Evolutionary conservation across 164 flowering plant species (phyloP).

Genomic region (Malania oleifera): DNA sequence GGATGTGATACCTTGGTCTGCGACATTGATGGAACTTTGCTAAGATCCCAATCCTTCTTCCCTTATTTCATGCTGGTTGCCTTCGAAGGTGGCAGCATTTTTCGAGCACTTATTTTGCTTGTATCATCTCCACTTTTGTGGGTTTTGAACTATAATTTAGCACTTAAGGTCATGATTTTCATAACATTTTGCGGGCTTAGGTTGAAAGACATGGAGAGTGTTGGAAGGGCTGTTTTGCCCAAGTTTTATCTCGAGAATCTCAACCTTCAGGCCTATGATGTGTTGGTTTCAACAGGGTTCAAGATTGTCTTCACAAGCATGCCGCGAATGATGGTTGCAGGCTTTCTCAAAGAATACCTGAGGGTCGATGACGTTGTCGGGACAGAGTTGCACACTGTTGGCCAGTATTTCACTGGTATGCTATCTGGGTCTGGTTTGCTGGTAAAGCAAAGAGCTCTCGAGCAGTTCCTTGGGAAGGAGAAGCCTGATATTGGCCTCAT

Average conservation of each 20-base stretch:
- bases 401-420: slow-evolving; percentile 56
- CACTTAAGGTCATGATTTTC: slow-evolving; percentile 59
- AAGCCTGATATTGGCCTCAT: slow-evolving; percentile 74
- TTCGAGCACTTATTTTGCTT: slow-evolving; percentile 64
- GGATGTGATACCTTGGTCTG: slow-evolving; percentile 41
- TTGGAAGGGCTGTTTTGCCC: slow-evolving; percentile 69
- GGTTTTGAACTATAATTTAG: slow-evolving; percentile 32
- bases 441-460: slow-evolving; percentile 57
- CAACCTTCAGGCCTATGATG: slow-evolving; percentile 46
- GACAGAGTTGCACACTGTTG: slow-evolving; percentile 50
- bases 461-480: slow-evolving; percentile 49
- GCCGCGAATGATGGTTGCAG: slow-evolving; percentile 83
- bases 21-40: slow-evolving; percentile 50
- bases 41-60: slow-evolving; percentile 55
- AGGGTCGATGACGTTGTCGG: slow-evolving; percentile 55
- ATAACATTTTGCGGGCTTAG: slow-evolving; percentile 70
- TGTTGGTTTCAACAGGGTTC: slow-evolving; percentile 32
- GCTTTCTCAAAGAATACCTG: slow-evolving; percentile 69
- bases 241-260: slow-evolving; percentile 79
- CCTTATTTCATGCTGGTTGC: slow-evolving; percentile 92
- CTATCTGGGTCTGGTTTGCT: slow-evolving; percentile 45
- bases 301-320: slow-evolving; percentile 52
- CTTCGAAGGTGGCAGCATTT: slow-evolving; percentile 73
- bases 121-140: slow-evolving; percentile 40
- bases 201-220: slow-evolving; percentile 45